Conservation (phyloP, 805 yeast species). For the Phaffomyces opuntiae region DNA sequence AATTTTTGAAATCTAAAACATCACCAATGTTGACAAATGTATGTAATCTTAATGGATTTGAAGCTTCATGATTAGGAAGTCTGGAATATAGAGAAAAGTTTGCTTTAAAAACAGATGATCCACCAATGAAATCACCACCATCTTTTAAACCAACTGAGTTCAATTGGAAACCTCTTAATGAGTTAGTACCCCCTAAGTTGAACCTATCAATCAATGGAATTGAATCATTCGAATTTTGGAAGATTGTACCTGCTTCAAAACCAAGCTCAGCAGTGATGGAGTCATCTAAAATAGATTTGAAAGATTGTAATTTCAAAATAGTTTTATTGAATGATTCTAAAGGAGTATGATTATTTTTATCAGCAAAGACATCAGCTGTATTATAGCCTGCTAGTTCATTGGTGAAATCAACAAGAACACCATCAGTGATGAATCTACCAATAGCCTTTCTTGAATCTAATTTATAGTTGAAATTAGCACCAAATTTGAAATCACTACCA, state of each 20-base stretch:
- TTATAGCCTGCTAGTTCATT: constrained; percentile 35
- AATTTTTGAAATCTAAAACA: constrained; percentile 23
- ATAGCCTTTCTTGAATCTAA: constrained; percentile 38
- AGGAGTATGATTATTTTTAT: constrained; percentile 25
- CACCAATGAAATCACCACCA: constrained; percentile 47
- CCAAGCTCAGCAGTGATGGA: constrained; percentile 41
- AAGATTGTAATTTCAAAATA: constrained; percentile 16
- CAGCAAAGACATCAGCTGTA: constrained; percentile 25
- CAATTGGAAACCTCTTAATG: constrained; percentile 56
- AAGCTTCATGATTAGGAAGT: constrained; percentile 40
- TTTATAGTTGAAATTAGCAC: constrained; percentile 34
- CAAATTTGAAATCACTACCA: constrained; percentile 51
- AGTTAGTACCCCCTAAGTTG: constrained; percentile 61
- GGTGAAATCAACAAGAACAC: constrained; percentile 32
- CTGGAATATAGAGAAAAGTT: constrained; percentile 46
- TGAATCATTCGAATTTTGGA: constrained; percentile 23
- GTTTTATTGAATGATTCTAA: constrained; percentile 19
- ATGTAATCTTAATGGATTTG: constrained; percentile 52
- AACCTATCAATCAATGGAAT: constrained; percentile 67
- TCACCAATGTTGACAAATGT: constrained; percentile 55
- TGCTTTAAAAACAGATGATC: constrained; percentile 41
- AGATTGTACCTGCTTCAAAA: constrained; percentile 45
- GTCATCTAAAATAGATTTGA: constrained; percentile 36
- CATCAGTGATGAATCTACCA: constrained; percentile 39
- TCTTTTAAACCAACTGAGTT: constrained; percentile 50